phyloP scores from a whole-genome alignment of 768 basidiomycete genomes.

The Hygrocybe coccinea region DNA sequence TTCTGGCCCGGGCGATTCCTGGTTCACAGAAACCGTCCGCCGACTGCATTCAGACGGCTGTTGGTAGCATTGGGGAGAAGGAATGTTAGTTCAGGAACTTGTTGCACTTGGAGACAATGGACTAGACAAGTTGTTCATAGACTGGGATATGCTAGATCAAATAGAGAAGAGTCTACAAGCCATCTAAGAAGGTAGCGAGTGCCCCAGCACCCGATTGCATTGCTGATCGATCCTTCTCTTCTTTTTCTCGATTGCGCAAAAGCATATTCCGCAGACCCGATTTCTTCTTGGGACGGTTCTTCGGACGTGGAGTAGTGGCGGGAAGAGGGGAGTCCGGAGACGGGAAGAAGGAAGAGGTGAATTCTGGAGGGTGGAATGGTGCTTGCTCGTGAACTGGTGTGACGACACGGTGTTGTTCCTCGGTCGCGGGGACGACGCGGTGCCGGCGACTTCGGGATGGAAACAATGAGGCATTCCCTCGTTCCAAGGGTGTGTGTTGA shows the following conservation, averaged over 20 bases:
- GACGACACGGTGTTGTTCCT: too few species aligned
- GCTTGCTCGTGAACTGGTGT: too few species aligned
- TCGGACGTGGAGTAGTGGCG: slow-evolving; percentile 17
- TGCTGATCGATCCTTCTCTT: slow-evolving; percentile 34
- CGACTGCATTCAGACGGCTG: too few species aligned
- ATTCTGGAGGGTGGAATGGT: not conserved
- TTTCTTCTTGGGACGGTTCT: slow-evolving; percentile 49
- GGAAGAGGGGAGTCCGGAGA: slow-evolving; percentile 2
- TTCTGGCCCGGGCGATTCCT: too few species aligned
- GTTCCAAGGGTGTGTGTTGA: slow-evolving; percentile 18
- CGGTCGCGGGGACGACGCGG: not conserved
- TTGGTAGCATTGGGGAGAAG: too few species aligned
- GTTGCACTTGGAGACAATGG: too few species aligned
- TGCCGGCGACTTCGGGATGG: not conserved
- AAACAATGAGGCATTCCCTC: slow-evolving; percentile 6
- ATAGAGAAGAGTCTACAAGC: slow-evolving; percentile 5
- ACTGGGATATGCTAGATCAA: too few species aligned
- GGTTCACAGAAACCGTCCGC: too few species aligned
- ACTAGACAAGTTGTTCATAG: too few species aligned
- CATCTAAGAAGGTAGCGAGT: slow-evolving; percentile 52
- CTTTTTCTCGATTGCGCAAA: slow-evolving; percentile 52
- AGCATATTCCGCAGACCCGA: slow-evolving; percentile 59
- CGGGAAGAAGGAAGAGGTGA: not conserved
- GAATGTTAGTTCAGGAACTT: too few species aligned
- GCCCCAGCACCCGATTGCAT: slow-evolving; percentile 27